Evolutionary conservation across 2,329 filamentous ascomycete species (phyloP).

Genomic region (Xylariaceae sp.): DNA sequence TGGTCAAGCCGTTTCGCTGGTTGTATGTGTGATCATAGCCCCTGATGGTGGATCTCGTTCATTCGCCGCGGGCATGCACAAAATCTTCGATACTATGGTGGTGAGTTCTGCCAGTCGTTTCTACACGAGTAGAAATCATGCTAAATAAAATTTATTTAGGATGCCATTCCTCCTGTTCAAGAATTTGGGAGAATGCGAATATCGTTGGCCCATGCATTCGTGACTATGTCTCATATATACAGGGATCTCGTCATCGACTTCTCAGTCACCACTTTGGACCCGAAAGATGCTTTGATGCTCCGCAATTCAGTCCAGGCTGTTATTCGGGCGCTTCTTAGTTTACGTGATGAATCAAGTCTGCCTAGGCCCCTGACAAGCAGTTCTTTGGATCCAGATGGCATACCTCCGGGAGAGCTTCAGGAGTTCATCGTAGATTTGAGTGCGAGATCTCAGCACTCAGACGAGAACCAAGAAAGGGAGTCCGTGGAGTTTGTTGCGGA

Average conservation of each 20-base stretch:
- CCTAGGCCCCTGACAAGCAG: slow-evolving; percentile 33
- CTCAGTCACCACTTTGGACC: slow-evolving; percentile 49
- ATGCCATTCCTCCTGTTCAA: slow-evolving; percentile 37
- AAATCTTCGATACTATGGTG: slow-evolving; percentile 44
- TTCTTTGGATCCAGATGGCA: background rate
- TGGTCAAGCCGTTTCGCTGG: slow-evolving; percentile 49
- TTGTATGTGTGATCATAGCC: slow-evolving; percentile 43
- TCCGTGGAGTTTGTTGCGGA: slow-evolving; percentile 25
- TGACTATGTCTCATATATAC: slow-evolving; percentile 51
- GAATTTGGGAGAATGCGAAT: slow-evolving; percentile 36
- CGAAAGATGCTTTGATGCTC: slow-evolving; percentile 44
- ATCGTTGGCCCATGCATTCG: slow-evolving; percentile 46
- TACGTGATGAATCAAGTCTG: slow-evolving; percentile 45
- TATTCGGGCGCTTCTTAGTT: slow-evolving; percentile 47
- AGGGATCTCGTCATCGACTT: slow-evolving; percentile 53
- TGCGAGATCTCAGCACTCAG: slow-evolving; percentile 5
- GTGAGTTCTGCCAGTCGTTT: slow-evolving; percentile 26
- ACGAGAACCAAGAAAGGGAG: slow-evolving; percentile 24
- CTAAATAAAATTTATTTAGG: slow-evolving; percentile 18
- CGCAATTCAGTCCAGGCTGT: slow-evolving; percentile 53
- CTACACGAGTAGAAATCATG: slow-evolving; percentile 12
- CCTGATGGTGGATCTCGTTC: slow-evolving; percentile 53
- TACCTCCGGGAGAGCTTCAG: background rate
- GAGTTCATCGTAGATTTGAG: slow-evolving; percentile 37
- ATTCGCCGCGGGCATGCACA: slow-evolving; percentile 44